Evolutionary conservation across 1,284 basidiomycete genomes (phyloP).

Genomic region (Chalciporus sp.): DNA sequence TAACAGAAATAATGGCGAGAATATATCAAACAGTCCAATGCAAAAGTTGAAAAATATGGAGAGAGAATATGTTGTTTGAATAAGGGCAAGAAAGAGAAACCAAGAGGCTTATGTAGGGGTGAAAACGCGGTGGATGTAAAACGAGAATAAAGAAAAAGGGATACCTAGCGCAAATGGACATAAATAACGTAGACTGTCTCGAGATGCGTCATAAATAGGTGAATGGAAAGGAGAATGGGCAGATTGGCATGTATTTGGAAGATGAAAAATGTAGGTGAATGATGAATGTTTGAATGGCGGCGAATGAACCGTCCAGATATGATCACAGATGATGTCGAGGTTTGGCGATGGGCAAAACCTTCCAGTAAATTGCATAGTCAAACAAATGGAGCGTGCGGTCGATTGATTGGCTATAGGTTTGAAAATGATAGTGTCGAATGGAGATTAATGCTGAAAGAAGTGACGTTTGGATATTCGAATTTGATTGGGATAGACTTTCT

Average conservation of each 20-base stretch:
- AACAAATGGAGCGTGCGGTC: constrained; percentile 35
- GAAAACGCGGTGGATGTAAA: not conserved
- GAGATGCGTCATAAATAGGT: constrained; percentile 37
- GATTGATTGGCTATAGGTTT: constrained; percentile 22
- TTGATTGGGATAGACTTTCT: constrained; percentile 8
- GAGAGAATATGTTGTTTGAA: no score
- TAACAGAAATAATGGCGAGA: constrained; percentile 4
- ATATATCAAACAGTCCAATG: constrained; percentile 22
- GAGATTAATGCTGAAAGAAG: constrained; percentile 17
- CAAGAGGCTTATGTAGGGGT: constrained; percentile 11
- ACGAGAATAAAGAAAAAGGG: constrained; percentile 1
- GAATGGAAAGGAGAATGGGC: constrained; percentile 6
- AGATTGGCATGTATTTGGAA: constrained; percentile 13
- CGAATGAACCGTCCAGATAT: constrained; percentile 32
- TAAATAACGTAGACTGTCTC: constrained; percentile 30
- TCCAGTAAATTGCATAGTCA: constrained; percentile 28
- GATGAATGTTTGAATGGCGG: constrained; percentile 17
- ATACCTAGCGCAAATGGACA: constrained; percentile 33
- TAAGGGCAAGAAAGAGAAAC: not conserved
- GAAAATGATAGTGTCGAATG: constrained; percentile 23
- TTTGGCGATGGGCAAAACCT: constrained; percentile 10
- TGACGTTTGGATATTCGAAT: constrained; percentile 14
- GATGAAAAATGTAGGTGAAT: constrained; percentile 5
- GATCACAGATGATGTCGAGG: constrained; percentile 26
- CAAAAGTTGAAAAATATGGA: constrained; percentile 1